Conservation (phyloP, 257 asterid genomes). For the Forsythia suspensa region DNA sequence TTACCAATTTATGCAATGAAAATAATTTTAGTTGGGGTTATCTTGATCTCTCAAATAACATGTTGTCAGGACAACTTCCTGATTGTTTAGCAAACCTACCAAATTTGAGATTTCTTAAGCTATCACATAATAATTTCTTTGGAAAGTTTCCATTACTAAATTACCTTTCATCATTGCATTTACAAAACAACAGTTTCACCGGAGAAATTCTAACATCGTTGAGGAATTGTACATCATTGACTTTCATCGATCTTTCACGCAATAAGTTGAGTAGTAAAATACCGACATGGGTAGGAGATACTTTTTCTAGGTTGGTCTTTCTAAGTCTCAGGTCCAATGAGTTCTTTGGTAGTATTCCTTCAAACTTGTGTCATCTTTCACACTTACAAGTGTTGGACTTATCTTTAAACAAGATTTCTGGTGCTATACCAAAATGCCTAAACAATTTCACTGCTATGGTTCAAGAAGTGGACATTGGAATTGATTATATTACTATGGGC, state of each 20-base stretch:
- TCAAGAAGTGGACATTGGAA: background rate
- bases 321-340: background rate
- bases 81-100: slow-evolving; percentile 8
- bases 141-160: background rate
- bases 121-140: slow-evolving; percentile 11
- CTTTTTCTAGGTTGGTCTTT: background rate
- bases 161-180: background rate
- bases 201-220: slow-evolving; percentile 13
- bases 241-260: slow-evolving; percentile 6
- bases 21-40: background rate
- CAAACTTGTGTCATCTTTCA: slow-evolving; percentile 8
- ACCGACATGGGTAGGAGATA: slow-evolving; percentile 1
- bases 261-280: slow-evolving; percentile 5
- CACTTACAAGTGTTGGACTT: background rate
- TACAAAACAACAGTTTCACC: slow-evolving; percentile 11
- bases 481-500: too few relatives aligned
- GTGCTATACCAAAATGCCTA: slow-evolving; percentile 5
- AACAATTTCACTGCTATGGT: slow-evolving; percentile 3
- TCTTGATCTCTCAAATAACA: slow-evolving; percentile 29
- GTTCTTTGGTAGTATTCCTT: slow-evolving; percentile 11
- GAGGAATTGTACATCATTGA: background rate
- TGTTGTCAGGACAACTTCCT: slow-evolving; percentile 22
- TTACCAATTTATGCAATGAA: slow-evolving; percentile 9
- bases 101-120: background rate
- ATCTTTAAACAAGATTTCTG: slow-evolving; percentile 8